Base-by-base conservation (phyloP, 139 green algal genomes). In the Picochlorum sp. region DNA sequence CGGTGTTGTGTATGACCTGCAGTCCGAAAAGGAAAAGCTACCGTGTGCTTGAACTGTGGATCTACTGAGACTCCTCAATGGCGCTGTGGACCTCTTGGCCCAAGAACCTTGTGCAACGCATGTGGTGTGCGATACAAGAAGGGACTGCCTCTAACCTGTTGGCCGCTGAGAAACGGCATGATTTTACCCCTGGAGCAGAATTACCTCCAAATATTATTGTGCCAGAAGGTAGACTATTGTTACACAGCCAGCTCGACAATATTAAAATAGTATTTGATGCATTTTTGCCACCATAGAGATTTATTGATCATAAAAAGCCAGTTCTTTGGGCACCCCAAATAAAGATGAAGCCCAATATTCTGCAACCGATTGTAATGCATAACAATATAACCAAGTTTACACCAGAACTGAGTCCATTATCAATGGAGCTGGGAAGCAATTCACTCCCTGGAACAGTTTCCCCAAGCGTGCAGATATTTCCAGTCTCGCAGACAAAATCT, bases 51-150 rank as follows among this genome's bases (percentile, higher is more conserved):
- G 24, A 81, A 86, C 69, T 88, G 81, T 61, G 76, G 66, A 20
- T 70, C 66, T 32, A 49, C 65, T 49, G 62, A 77, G 59, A 88
- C 83, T 4, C 80, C 81, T 20, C 86, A 93, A 77, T 93, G 86
- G 86, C 68, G 86, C 6, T 79, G 75, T 47, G 86, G 85, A 11
- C 85, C 86, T 20, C 55, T 86, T 38, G 86, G 86, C 2, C 85
- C 83, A 0, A 81, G 83, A 57, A 91, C 86, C 20, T 73, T 94
- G 18, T 94, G 86, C 75, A 94, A 94, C 62, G 85, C 85, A 18
- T 94, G 86, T 63, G 86, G 84, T 14, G 86, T 92, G 56, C 72
- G 80, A 23, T 87, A 74, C 75, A 83, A 80, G 47, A 88, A 88
- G 73, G 74, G 76, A 26, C 72, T 84, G 20, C 68, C 78, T 11